Conservation (phyloP, 345 rosid species). For the Rhodamnia argentea region DNA sequence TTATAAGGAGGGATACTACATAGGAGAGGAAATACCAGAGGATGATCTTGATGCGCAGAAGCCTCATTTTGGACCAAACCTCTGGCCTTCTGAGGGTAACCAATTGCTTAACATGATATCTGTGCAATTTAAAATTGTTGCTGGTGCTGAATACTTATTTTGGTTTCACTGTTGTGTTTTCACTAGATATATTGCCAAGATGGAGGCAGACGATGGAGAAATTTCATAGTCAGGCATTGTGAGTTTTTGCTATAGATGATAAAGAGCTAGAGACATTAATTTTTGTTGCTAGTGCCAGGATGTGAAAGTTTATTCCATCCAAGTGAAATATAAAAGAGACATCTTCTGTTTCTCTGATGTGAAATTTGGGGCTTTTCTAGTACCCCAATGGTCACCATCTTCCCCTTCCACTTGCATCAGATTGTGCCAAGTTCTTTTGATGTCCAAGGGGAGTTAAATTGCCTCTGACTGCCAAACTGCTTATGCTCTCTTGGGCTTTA, state of each 20-base stretch:
- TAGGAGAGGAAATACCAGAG: slow-evolving; percentile 61
- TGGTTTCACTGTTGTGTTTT: background rate
- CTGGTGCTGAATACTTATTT: background rate
- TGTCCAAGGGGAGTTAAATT: background rate
- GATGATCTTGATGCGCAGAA: slow-evolving; percentile 50
- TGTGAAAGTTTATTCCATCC: background rate
- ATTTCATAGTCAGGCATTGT: slow-evolving; percentile 66
- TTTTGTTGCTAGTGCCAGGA: background rate
- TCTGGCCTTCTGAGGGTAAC: slow-evolving; percentile 57
- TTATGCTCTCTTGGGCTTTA: background rate
- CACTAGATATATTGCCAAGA: slow-evolving; percentile 49
- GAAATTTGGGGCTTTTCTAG: background rate
- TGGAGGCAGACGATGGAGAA: slow-evolving; percentile 84
- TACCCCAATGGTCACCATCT: background rate
- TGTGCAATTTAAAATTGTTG: background rate
- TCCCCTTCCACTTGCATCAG: background rate
- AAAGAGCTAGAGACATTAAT: background rate
- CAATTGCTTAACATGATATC: background rate
- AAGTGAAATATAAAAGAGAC: background rate
- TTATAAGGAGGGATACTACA: slow-evolving; percentile 84
- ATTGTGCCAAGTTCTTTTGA: background rate
- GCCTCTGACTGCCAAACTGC: background rate
- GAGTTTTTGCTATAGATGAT: slow-evolving; percentile 13
- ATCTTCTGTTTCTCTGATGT: background rate
- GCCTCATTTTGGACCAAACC: slow-evolving; percentile 70